phyloP scores from a whole-genome alignment of 106 monocot species.

The Dendrobium officinale region DNA sequence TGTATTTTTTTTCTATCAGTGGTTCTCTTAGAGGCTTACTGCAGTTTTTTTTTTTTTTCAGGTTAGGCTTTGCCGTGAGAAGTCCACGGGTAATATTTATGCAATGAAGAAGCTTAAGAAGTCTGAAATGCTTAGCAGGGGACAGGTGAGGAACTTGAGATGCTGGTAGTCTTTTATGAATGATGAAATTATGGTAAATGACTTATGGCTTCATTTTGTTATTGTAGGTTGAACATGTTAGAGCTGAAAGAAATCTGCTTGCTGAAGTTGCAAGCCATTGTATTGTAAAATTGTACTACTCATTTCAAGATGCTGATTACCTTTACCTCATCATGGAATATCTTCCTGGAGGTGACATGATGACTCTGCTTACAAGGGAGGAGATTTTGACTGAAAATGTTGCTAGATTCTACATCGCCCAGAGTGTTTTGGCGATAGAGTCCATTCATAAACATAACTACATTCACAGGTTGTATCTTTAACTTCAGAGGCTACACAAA shows the following conservation, averaged over 20 bases:
- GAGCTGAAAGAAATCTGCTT: constrained; percentile 94
- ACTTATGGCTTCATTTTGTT: not conserved
- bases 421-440: constrained; percentile 92
- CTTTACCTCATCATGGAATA: constrained; percentile 37
- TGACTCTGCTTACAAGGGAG: constrained; percentile 96
- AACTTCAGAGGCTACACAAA: not conserved
- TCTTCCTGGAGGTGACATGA: constrained; percentile 98
- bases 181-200: not conserved
- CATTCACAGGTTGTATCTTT: constrained; percentile 70
- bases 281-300: constrained; percentile 97
- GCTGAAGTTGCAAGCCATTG: constrained; percentile 98
- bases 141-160: constrained; percentile 22
- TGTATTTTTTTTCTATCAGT: not conserved
- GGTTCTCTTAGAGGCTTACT: constrained; percentile 1
- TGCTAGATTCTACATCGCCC: constrained; percentile 93
- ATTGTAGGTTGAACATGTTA: constrained; percentile 76
- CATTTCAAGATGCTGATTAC: constrained; percentile 96
- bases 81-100: constrained; percentile 37
- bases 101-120: constrained; percentile 55
- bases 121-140: constrained; percentile 49
- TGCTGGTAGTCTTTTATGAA: not conserved
- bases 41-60: constrained; percentile 1
- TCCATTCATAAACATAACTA: constrained; percentile 97
- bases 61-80: constrained; percentile 46
- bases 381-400: constrained; percentile 94